phyloP scores from a whole-genome alignment of 352 stramenopile genomes.

The Phytophthora tubulina region DNA sequence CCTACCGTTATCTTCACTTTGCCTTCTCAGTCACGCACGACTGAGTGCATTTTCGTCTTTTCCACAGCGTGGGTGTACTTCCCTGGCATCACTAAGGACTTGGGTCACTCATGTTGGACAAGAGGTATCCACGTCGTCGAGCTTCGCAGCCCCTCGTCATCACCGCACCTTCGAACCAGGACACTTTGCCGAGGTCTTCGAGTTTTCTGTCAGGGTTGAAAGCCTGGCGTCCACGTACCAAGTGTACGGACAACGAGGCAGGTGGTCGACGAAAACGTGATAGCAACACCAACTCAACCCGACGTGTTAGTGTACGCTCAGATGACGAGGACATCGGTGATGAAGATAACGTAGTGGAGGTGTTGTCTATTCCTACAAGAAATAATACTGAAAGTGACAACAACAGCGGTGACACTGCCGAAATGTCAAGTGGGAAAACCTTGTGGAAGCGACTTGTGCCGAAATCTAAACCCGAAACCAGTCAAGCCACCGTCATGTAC shows the following conservation, averaged over 20 bases:
- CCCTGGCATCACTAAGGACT: conserved; percentile 16
- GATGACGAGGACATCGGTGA: conserved; percentile 9
- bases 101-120: conserved; percentile 39
- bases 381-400: conserved; percentile 5
- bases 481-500: conserved; percentile 56
- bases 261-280: conserved; percentile 9
- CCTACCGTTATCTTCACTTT: conserved; percentile 32
- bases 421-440: conserved; percentile 17
- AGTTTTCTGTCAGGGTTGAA: conserved; percentile 41
- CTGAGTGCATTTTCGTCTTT: conserved; percentile 23
- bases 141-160: conserved; percentile 24
- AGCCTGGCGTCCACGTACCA: conserved; percentile 24
- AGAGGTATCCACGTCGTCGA: conserved; percentile 24
- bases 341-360: conserved; percentile 7
- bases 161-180: conserved; percentile 13
- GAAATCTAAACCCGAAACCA: conserved; percentile 22
- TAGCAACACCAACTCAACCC: conserved; percentile 31
- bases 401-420: conserved; percentile 10
- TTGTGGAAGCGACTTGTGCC: conserved; percentile 35
- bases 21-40: conserved; percentile 11
- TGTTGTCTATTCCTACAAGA: conserved; percentile 18
- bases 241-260: conserved; percentile 10
- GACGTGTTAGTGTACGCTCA: conserved; percentile 27
- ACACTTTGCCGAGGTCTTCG: conserved; percentile 20
- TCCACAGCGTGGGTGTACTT: conserved; percentile 22